phyloP scores from a whole-genome alignment of 768 basidiomycete species.

The Boletus rex-veris region DNA sequence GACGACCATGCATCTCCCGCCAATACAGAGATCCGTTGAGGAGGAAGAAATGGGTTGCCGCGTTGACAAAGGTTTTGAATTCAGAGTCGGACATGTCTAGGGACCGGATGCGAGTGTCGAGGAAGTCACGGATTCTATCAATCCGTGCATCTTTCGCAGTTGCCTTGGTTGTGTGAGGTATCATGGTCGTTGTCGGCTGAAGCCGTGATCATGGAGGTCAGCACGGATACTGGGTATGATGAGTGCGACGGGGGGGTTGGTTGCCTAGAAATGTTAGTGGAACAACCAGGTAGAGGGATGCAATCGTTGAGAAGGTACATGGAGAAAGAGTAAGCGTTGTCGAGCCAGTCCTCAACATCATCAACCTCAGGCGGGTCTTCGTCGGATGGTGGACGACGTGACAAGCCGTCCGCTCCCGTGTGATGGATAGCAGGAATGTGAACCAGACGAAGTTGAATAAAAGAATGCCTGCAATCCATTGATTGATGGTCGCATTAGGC shows the following conservation, averaged over 20 bases:
- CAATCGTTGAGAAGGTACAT: not conserved
- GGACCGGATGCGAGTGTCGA: no score
- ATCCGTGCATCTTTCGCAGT: no score
- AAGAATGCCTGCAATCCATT: no score
- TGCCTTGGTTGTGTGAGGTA: no score
- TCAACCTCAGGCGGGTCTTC: not conserved
- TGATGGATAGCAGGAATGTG: not conserved
- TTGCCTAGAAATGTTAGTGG: no score
- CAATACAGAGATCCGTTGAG: not conserved
- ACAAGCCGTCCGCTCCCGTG: not conserved
- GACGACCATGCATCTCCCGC: not conserved
- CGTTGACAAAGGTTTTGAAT: not conserved
- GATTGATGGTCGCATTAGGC: no score
- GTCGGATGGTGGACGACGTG: not conserved
- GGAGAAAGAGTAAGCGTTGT: not conserved
- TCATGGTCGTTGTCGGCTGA: rapidly evolving
- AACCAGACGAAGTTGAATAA: not conserved
- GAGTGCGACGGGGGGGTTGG: no score
- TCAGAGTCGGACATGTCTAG: not conserved
- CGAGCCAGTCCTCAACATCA: no score
- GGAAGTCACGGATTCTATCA: no score
- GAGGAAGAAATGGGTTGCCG: not conserved
- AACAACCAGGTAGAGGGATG: not conserved
- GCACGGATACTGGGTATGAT: no score
- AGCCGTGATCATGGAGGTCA: rapidly evolving